These are phyloP conservation scores for Amaranthus tricolor DNA, from an alignment of 179 eudicot species.

Conservation along the genomic window DNA sequence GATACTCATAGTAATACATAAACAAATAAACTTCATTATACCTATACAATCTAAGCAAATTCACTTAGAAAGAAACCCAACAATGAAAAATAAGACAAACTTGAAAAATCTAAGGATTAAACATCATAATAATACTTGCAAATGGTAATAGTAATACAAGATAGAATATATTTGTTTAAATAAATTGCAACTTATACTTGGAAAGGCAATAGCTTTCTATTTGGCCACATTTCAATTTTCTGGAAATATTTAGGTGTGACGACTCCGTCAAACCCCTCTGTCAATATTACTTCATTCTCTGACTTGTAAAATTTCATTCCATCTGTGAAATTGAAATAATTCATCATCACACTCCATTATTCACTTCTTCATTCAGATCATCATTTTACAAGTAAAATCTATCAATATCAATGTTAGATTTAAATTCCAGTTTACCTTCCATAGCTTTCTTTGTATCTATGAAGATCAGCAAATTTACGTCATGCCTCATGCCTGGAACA, in stretches of 20 bases:
- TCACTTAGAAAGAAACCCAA: background rate
- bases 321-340: conserved; percentile 39
- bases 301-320: conserved; percentile 92
- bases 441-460: conserved; percentile 74
- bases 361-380: no score
- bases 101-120: background rate
- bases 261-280: conserved; percentile 89
- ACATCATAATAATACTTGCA: no score
- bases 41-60: background rate
- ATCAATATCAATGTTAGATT: background rate
- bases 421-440: conserved; percentile 53
- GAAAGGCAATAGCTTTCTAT: conserved; percentile 48
- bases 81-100: background rate
- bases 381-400: no score
- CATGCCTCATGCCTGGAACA: conserved; percentile 74
- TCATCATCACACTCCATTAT: no score
- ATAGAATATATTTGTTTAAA: background rate
- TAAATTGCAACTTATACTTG: conserved; percentile 7
- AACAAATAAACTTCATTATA: no score
- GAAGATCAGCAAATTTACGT: conserved; percentile 69
- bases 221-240: conserved; percentile 81
- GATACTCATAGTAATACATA: no score
- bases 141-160: background rate
- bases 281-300: conserved; percentile 79
- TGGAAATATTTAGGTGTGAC: conserved; percentile 77